These are phyloP conservation scores for Ailanthus altissimus DNA, from an alignment of 345 rosid species.

Conservation along the genomic window DNA sequence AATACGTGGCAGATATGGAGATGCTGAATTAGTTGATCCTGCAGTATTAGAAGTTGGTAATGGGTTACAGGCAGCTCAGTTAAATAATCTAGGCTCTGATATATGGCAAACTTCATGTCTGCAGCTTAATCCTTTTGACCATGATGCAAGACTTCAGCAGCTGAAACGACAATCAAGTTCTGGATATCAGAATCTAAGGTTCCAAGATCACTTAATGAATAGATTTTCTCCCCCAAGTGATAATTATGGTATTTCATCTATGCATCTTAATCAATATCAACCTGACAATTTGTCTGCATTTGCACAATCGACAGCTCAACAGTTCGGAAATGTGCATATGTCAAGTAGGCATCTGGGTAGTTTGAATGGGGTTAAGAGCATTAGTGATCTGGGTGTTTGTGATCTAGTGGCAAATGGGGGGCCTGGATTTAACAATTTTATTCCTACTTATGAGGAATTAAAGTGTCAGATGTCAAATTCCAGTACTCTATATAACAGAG, in stretches of 20 bases:
- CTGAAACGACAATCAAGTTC: constrained; percentile 40
- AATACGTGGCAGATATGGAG: constrained; percentile 28
- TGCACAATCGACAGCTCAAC: constrained; percentile 36
- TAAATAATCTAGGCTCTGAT: constrained; percentile 36
- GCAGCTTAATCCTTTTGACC: constrained; percentile 30
- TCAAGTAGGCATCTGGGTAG: constrained; percentile 46
- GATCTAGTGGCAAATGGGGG: constrained; percentile 39
- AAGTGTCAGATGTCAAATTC: constrained; percentile 42
- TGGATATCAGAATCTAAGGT: constrained; percentile 35
- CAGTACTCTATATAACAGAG: constrained; percentile 45
- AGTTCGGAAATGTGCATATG: constrained; percentile 27
- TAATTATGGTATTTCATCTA: constrained; percentile 29
- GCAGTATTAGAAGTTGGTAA: constrained; percentile 47
- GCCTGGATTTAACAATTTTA: constrained; percentile 35
- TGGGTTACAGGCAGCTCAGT: constrained; percentile 31
- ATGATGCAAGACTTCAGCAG: constrained; percentile 38
- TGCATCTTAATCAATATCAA: constrained; percentile 34
- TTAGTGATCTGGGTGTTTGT: constrained; percentile 29
- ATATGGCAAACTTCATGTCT: constrained; percentile 28
- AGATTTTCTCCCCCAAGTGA: constrained; percentile 38
- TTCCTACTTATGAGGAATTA: constrained; percentile 40
- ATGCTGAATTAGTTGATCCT: constrained; percentile 53
- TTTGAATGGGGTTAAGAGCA: constrained; percentile 44
- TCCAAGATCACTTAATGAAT: constrained; percentile 29
- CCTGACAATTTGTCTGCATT: constrained; percentile 30